Evolutionary conservation across 1,284 basidiomycete genomes (phyloP), one percentile per base, ranked within the genome.

Genomic region (Binderoboletus segoi): DNA sequence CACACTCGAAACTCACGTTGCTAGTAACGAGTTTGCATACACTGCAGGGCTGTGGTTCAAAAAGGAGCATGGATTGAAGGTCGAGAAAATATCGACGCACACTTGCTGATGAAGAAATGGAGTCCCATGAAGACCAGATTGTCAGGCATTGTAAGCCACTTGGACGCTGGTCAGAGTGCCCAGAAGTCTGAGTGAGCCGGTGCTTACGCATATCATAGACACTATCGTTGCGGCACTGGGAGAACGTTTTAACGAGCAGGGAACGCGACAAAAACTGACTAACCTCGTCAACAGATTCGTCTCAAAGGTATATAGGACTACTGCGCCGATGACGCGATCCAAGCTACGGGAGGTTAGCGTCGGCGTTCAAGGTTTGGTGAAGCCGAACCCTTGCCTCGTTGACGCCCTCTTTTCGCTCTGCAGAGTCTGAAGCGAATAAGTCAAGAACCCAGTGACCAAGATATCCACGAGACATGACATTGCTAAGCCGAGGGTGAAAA

Each of bases 281-380:
- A 58, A 82, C 82, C 78, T 78, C 23, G 81, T 82, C 44, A 83
- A 65, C 38, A 75, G 68, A 35, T 82, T 82, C 24, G 77, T 81
- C 65, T 84, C 80, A 38, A 84, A 74, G 2, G 81, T 78, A 58
- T 83, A 83, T 13, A 82, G 64, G 18, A 79, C 78, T 48, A 83
- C 71, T 1, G 74, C 65, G 59, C 82, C 74, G 52, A 83, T 75
- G 55, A 84, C 64, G 6, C 73, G 69, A 59, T 81, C 77, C 64
- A 82, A 65, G 42, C 81, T 82, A 40, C 23, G 23, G 23, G n/a
- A n/a, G 12, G 8, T 48, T 21, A 26, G 13, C 8, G 6, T 45
- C 18, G 42, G 30, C 16, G 16, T 7, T 40, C 5, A 40, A 55
- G 4, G 1, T 24, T 13, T 4, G 16, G 15, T n/a, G 1, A 12